A percentile compares a stretch with the other conserved stretches of the same genome.
Conservation (phyloP, 805 yeast genomes). For the Blastobotrys attinorum region DNA sequence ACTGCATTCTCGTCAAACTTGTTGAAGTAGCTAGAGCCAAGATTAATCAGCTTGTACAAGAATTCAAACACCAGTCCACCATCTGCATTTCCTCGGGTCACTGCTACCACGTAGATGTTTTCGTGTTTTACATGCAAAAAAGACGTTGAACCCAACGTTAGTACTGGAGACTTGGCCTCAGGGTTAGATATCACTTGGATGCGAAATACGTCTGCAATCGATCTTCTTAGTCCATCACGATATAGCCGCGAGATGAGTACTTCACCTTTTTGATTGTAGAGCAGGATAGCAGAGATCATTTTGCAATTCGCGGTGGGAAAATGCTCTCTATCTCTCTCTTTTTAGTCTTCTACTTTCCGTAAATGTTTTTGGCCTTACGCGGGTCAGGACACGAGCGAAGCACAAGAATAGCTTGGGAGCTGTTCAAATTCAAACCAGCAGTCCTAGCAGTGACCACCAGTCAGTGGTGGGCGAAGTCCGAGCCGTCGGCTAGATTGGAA, state of each 20-base stretch:
- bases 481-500: too few relatives aligned
- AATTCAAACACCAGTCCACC: slow-evolving; percentile 76
- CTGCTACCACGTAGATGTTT: slow-evolving; percentile 74
- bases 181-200: slow-evolving; percentile 76
- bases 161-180: slow-evolving; percentile 57
- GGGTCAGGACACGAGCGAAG: too few relatives aligned
- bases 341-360: too few relatives aligned
- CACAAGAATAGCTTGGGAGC: too few relatives aligned
- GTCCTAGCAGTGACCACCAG: too few relatives aligned
- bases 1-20: slow-evolving; percentile 42
- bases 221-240: slow-evolving; percentile 67
- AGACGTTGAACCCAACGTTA: slow-evolving; percentile 89
- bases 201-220: slow-evolving; percentile 82
- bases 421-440: too few relatives aligned
- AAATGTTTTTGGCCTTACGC: too few relatives aligned
- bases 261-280: slow-evolving; percentile 77
- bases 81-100: slow-evolving; percentile 84
- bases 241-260: slow-evolving; percentile 66
- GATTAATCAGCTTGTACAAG: slow-evolving; percentile 49
- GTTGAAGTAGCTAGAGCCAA: slow-evolving; percentile 41
- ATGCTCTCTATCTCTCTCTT: too few relatives aligned
- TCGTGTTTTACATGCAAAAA: slow-evolving; percentile 65
- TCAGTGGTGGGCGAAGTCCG: too few relatives aligned
- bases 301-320: background rate
- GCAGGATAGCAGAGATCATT: slow-evolving; percentile 80